Evolutionary conservation across 1,139 yeast species (phyloP).

Genomic region (Geotrichum macrosporum): DNA sequence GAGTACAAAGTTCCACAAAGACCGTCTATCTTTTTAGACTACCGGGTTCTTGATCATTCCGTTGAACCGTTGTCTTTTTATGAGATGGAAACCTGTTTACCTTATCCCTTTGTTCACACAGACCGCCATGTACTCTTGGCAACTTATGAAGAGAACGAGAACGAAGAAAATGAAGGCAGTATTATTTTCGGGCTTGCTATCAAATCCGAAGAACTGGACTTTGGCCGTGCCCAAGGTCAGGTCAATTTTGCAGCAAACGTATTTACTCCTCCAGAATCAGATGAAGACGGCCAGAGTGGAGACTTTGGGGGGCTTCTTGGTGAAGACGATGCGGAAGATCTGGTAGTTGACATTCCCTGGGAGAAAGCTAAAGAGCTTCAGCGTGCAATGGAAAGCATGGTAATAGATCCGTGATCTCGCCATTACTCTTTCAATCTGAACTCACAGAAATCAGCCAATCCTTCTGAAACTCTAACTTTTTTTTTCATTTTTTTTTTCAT

Average conservation of each 20-base stretch:
- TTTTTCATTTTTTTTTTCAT: too few relatives aligned
- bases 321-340: slow-evolving; percentile 4
- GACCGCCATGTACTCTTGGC: slow-evolving; percentile 36
- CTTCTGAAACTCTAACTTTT: too few relatives aligned
- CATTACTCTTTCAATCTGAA: too few relatives aligned
- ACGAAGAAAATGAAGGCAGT: slow-evolving; percentile 8
- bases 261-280: neutral
- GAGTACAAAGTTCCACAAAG: too few relatives aligned
- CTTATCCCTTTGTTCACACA: slow-evolving; percentile 49
- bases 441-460: too few relatives aligned
- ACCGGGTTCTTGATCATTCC: neutral
- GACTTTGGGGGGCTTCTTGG: slow-evolving; percentile 1
- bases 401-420: too few relatives aligned
- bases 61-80: slow-evolving; percentile 52
- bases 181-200: slow-evolving; percentile 26
- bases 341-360: slow-evolving; percentile 1
- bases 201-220: slow-evolving; percentile 26
- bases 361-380: slow-evolving; percentile 28
- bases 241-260: slow-evolving; percentile 25
- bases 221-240: slow-evolving; percentile 30
- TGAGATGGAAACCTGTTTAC: slow-evolving; percentile 62
- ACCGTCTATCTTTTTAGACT: neutral
- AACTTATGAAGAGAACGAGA: slow-evolving; percentile 24
- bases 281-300: neutral
- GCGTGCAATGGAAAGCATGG: slow-evolving; percentile 34